Evolutionary conservation across 1,139 yeast species (phyloP), one percentile per base, ranked within the genome.

Genomic region (Nakaseomyces glabratus): DNA sequence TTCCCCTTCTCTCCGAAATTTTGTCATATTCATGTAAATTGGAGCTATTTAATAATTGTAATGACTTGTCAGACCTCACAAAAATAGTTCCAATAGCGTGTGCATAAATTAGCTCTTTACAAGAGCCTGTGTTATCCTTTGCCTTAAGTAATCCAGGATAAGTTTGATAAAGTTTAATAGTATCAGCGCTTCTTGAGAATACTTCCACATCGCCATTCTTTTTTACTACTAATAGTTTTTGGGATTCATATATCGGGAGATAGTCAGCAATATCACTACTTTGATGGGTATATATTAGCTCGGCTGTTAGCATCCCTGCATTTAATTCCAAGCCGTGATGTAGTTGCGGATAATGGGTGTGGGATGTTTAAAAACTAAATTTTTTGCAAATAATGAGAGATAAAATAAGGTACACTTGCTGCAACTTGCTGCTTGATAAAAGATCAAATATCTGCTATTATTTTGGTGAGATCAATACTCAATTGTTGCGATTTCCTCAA

Each of bases 21-120:
- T 47, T 43, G 35, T 56, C 61, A 40, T 51, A 56, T 15, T 47
- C 44, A 17, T 49, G 51, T 34, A 56, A 37, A 33, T 54, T 55
- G 2, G 52, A 41, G 33, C 55, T 46, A 35, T 53, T 53, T 14
- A 56, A 39, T 18, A 56, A 24, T 4, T 48, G 37, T 3, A 55
- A 34, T 8, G 45, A 41, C 26, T 45, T 49, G 13, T 46, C 48
- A 31, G 51, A 50, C 30, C 44, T 42, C 3, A 49, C 51, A 35
- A 56, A 54, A 2, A 56, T 46, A 1, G 58, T 56, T 1, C 48
- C 41, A 19, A 56, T 32, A 18, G 37, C 43, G 14, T 42, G 42
- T 4, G 58, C 46, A 33, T 51, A 46, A 7, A 44, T 39, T 9
- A 53, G 22, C 6, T 47, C 46, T 10, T 36, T 28, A 6, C 52